Evolutionary conservation across 2,329 filamentous ascomycete genomes (phyloP), one percentile per base, ranked within the genome.

Genomic region (Aquanectria penicillioides): DNA sequence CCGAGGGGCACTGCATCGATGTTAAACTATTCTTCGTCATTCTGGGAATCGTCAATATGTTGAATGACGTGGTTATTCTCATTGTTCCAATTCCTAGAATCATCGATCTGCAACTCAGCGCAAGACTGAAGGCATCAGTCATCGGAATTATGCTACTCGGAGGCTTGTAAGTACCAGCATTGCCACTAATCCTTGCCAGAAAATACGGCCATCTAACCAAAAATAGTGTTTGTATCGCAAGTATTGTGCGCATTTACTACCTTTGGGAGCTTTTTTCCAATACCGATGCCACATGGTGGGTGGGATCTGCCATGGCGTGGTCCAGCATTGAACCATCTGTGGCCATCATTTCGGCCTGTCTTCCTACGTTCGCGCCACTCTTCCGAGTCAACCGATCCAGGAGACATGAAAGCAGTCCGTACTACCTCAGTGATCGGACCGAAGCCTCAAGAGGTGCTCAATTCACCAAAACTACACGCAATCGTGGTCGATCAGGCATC

Each of bases 321-420:
- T 63, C 61, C 17, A 54, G 57, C 29, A 61, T 60, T 43, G 57
- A 63, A 25, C 57, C 61, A 6, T 58, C 57, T 6, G 57, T 63
- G 2, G 57, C 29, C 28, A 57, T 63, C 52, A 51, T 63, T 17
- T 63, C 57, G 5, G 61, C 61, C 23, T 63, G 61, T 15, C 52
- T 63, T 12, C 61, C 61, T 4, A 63, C 61, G 3, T 63, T 50
- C 28, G 61, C 61, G 6, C 61, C 61, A 3, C 53, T 63, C 4
- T 60, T 60, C 31, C 53, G 55, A 25, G 20, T 58, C 17, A 50
- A 34, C 25, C 37, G 31, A 29, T 31, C 31, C 6, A 43, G 28
- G n/a, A 41, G 13, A 15, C 18, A 34, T 7, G 5, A 15, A 2
- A 49, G 28, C 40, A 51, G 37, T n/a, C 36, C 44, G 15, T 41